Evolutionary conservation across 495 filamentous ascomycete genomes (phyloP), one percentile per base, ranked within the genome.

Genomic region (Neurospora tetraspora): DNA sequence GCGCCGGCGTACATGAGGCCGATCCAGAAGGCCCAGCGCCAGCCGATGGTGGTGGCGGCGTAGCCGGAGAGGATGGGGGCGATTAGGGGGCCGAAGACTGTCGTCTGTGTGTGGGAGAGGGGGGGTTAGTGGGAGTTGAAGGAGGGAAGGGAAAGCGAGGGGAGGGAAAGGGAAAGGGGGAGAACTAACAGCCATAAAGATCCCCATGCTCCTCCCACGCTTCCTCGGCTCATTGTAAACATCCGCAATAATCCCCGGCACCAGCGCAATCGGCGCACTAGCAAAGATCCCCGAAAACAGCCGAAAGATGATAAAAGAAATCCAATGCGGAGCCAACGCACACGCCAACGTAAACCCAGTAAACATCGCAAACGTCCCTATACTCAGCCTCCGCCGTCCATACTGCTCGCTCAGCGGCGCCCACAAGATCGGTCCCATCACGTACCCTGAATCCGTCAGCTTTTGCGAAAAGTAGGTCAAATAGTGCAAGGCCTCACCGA

Each of bases 191-290:
- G 86, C 88, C 76, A 84, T 92, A 80, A 93, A 94, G 5, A 88
- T 79, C 1, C 90, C 87, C 88, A 94, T 91, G 5, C 89, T 90
- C 9, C 90, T 85, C 3, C 92, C 92, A 20, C 92, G 84, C 31
- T 80, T 82, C 20, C 85, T 77, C 0, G 89, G 85, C 75, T 90
- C 85, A 27, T 83, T 83, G 47, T 78, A 81, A 8, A 93, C 83
- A 81, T 96, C 93, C 1, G 92, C 91, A 77, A 91, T 92, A 4
- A 93, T 82, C 10, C 92, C 93, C 0, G 91, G 89, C 18, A 92
- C 86, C 9, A 94, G 86, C 5, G 90, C 87, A 70, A 94, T 90
- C 1, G 92, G 91, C 18, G 87, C 87, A 39, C 88, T 88, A 10
- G 89, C 92, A 76, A 83, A 88, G 3, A 89, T 82, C 9, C 92